Conservation (phyloP, 2,329 filamentous ascomycete genomes). For the Pseudogymnoascus sp. region DNA sequence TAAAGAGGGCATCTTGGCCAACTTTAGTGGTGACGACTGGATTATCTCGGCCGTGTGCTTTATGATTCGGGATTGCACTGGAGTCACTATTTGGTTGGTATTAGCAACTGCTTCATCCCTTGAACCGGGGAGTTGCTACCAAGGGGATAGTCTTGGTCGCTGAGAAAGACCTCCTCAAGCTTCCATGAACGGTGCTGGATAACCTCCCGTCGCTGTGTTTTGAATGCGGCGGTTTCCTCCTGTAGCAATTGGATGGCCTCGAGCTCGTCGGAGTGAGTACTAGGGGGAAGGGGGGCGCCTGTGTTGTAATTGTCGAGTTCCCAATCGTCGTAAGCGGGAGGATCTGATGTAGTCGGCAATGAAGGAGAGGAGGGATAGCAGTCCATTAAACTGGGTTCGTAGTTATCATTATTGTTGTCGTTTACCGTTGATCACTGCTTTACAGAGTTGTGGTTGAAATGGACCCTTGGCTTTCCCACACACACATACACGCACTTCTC, state of each 20-base stretch:
- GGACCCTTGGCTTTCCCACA: slow-evolving; percentile 3
- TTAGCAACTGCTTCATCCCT: neutral
- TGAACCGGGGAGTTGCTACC: slow-evolving; percentile 15
- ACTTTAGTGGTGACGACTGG: slow-evolving; percentile 31
- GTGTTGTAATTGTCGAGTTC: slow-evolving; percentile 14
- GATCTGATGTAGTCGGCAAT: slow-evolving; percentile 20
- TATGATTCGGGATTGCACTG: slow-evolving; percentile 16
- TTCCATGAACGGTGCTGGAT: slow-evolving; percentile 45
- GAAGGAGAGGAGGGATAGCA: neutral
- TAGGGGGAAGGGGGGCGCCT: slow-evolving; percentile 13
- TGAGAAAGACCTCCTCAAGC: slow-evolving; percentile 38
- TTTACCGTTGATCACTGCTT: neutral
- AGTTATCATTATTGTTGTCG: neutral
- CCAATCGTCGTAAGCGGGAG: slow-evolving; percentile 20
- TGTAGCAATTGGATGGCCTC: slow-evolving; percentile 35
- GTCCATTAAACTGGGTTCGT: neutral
- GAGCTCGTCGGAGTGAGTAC: slow-evolving; percentile 38
- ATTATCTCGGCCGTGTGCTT: slow-evolving; percentile 14
- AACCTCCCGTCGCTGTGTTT: slow-evolving; percentile 37
- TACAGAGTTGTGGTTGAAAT: neutral
- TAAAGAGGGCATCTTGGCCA: slow-evolving; percentile 45
- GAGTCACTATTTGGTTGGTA: slow-evolving; percentile 22
- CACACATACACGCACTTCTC: neutral
- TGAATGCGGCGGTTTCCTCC: slow-evolving; percentile 33
- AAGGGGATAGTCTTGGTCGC: slow-evolving; percentile 36